These are phyloP conservation scores for Hyaloscypha hepaticicola DNA, from an alignment of 495 filamentous ascomycete species.

Conservation along the genomic window DNA sequence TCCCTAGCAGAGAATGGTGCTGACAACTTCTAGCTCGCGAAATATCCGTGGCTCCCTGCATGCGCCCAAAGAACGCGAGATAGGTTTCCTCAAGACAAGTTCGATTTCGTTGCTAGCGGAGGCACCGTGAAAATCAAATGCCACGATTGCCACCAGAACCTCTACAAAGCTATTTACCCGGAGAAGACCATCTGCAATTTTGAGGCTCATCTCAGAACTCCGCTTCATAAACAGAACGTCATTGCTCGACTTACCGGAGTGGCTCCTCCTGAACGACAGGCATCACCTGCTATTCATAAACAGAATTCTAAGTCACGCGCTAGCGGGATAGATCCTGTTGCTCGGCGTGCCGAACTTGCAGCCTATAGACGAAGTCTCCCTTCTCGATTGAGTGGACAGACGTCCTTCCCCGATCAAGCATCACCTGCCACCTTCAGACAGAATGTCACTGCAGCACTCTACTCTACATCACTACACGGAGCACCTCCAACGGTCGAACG, in stretches of 20 bases:
- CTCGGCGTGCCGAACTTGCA: too few relatives aligned
- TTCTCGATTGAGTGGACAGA: too few relatives aligned
- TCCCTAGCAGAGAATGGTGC: not conserved
- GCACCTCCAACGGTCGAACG: too few relatives aligned
- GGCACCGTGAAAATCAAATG: not conserved
- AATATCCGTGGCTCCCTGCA: not conserved
- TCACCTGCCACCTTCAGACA: too few relatives aligned
- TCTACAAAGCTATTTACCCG: not conserved
- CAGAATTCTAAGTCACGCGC: not conserved
- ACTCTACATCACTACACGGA: too few relatives aligned
- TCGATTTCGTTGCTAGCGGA: not conserved
- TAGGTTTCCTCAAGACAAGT: not conserved
- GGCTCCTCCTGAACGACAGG: not conserved
- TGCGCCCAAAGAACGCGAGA: not conserved
- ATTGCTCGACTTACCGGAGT: not conserved
- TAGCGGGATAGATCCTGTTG: not conserved
- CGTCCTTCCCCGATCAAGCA: too few relatives aligned
- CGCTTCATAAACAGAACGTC: not conserved
- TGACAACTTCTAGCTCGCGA: not conserved
- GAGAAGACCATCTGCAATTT: not conserved
- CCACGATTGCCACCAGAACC: not conserved
- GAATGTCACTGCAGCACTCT: too few relatives aligned
- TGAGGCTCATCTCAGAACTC: slow-evolving; percentile 1
- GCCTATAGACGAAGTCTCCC: too few relatives aligned
- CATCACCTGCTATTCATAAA: not conserved